Evolutionary conservation across 2,329 filamentous ascomycete species (phyloP).

Genomic region (Aspergillus terreus): DNA sequence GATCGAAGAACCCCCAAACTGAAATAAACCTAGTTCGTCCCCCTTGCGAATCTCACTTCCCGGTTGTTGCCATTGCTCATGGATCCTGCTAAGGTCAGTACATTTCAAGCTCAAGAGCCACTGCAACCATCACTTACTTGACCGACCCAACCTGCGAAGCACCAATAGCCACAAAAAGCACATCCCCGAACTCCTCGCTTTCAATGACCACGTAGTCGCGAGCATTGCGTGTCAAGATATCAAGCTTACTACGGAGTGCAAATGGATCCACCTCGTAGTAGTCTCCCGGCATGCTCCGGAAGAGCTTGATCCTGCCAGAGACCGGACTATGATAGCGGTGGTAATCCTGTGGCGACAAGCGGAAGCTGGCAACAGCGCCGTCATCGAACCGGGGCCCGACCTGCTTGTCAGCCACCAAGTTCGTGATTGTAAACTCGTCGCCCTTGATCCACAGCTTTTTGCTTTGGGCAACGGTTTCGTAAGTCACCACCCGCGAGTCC

Average conservation of each 20-base stretch:
- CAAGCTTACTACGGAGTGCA: constrained; percentile 29
- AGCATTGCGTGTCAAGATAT: constrained; percentile 39
- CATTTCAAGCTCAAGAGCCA: neutral
- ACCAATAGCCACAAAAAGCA: constrained; percentile 43
- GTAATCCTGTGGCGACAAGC: constrained; percentile 45
- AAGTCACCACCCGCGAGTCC: constrained; percentile 38
- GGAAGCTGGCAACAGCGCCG: constrained; percentile 39
- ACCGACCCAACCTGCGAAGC: constrained; percentile 41
- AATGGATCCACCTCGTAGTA: constrained; percentile 45
- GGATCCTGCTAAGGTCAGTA: constrained; percentile 22
- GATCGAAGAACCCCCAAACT: constrained; percentile 41
- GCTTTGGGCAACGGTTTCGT: constrained; percentile 30
- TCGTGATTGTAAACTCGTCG: constrained; percentile 40
- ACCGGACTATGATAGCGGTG: constrained; percentile 46
- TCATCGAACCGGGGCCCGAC: constrained; percentile 31
- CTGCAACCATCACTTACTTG: constrained; percentile 24
- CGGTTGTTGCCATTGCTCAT: constrained; percentile 28
- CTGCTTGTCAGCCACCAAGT: constrained; percentile 35
- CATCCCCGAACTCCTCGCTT: constrained; percentile 38
- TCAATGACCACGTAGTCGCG: constrained; percentile 36
- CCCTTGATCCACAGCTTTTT: constrained; percentile 44
- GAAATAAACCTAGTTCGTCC: constrained; percentile 40
- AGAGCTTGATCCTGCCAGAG: constrained; percentile 34
- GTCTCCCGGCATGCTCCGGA: constrained; percentile 39
- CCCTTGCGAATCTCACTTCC: constrained; percentile 36